phyloP scores from a whole-genome alignment of 495 filamentous ascomycete genomes.

The Daldinia concentrica region DNA sequence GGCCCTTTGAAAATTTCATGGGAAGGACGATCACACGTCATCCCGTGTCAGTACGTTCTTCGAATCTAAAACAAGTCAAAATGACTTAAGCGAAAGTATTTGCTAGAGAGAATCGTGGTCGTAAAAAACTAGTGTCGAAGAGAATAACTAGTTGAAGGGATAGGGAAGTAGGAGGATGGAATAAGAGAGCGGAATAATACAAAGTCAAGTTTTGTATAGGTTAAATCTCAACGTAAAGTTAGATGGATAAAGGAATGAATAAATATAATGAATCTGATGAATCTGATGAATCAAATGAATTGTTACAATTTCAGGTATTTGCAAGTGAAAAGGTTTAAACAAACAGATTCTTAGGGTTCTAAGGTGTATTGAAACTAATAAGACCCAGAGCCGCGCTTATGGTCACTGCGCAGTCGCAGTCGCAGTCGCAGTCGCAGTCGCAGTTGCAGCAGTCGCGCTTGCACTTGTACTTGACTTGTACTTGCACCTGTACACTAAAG shows the following conservation, averaged over 20 bases:
- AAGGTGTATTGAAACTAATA: neutral
- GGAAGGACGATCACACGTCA: conserved; percentile 23
- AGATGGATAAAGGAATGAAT: neutral
- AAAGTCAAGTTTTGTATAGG: neutral
- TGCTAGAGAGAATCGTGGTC: neutral
- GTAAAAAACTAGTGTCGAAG: neutral
- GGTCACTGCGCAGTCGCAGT: no score
- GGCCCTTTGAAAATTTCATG: conserved; percentile 30
- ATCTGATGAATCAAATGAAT: neutral
- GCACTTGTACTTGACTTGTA: neutral
- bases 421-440: neutral
- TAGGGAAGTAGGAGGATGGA: neutral
- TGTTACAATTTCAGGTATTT: neutral
- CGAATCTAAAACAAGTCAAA: neutral
- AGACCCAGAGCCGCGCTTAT: neutral
- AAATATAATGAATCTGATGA: neutral
- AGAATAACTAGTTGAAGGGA: neutral
- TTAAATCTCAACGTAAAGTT: neutral
- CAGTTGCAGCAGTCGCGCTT: neutral
- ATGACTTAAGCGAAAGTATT: neutral
- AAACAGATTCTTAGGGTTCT: neutral
- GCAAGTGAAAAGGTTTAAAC: neutral
- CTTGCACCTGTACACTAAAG: neutral
- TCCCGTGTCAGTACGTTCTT: conserved; percentile 13
- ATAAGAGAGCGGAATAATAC: neutral